Percentiles rank a stretch among this genome's conserved stretches.
phyloP scores from a whole-genome alignment of 73 alveolate species.

The Loxodes magnus region DNA sequence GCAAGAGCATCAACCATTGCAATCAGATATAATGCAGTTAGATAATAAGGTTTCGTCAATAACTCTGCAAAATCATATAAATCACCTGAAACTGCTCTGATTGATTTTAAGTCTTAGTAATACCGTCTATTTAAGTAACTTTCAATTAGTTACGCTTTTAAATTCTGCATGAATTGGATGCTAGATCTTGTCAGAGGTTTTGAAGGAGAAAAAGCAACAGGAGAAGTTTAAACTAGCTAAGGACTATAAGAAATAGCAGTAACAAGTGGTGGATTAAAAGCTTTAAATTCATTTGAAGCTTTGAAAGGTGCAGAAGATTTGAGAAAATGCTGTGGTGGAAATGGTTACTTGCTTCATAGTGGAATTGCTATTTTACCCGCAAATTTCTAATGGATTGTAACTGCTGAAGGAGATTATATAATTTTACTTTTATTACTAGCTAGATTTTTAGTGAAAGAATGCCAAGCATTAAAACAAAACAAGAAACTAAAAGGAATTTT shows the following conservation, averaged over 20 bases:
- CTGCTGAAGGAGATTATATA: conserved; percentile 11
- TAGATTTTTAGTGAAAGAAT: neutral
- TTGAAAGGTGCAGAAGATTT: conserved; percentile 42
- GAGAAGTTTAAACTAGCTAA: too few species aligned
- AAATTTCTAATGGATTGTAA: neutral
- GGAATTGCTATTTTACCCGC: conserved; percentile 34
- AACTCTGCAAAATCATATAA: too few species aligned
- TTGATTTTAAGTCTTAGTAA: too few species aligned
- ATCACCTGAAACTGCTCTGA: too few species aligned
- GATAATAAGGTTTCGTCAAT: too few species aligned
- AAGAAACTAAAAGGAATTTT: neutral
- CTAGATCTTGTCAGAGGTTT: too few species aligned
- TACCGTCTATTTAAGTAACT: too few species aligned
- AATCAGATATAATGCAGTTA: conserved; percentile 52
- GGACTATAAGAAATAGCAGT: too few species aligned
- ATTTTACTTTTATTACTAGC: conserved; percentile 1
- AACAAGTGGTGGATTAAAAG: conserved; percentile 65
- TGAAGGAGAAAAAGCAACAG: too few species aligned
- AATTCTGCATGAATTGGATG: too few species aligned
- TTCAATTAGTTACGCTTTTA: too few species aligned
- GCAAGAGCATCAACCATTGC: conserved; percentile 44
- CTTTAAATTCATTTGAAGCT: conserved; percentile 29
- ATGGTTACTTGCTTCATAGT: conserved; percentile 56
- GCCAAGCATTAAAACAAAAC: neutral
- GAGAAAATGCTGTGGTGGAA: conserved; percentile 80